Evolutionary conservation across 208 protist species (phyloP).

Genomic region (Acanthamoeba polyphaga): DNA sequence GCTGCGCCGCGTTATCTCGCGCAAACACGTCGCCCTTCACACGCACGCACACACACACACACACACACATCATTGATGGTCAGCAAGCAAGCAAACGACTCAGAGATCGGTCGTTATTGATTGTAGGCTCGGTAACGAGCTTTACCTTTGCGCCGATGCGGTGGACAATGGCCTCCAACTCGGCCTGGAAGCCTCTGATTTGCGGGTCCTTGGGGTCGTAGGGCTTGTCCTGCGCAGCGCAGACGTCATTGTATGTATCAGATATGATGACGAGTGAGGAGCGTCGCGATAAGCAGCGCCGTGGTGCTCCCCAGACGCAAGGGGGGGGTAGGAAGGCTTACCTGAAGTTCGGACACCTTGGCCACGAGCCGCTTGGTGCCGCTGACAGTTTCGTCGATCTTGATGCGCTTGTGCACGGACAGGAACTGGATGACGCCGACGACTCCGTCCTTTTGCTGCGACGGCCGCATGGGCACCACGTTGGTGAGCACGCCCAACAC

Average conservation of each 20-base stretch:
- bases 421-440: conserved; percentile 64
- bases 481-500: conserved; percentile 61
- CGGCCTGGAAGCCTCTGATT: conserved; percentile 43
- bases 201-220: conserved; percentile 45
- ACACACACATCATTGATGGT: too few relatives aligned
- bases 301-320: not conserved
- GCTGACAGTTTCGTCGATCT: conserved; percentile 11
- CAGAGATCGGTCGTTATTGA: too few relatives aligned
- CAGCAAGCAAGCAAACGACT: too few relatives aligned
- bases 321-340: not conserved
- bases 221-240: conserved; percentile 48
- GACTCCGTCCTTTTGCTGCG: conserved; percentile 52
- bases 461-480: not conserved
- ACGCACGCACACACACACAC: too few relatives aligned
- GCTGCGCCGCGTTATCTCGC: conserved; percentile 49
- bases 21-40: conserved; percentile 60
- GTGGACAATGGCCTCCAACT: conserved; percentile 62
- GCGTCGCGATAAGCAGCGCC: not conserved
- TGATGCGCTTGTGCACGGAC: conserved; percentile 60
- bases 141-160: conserved; percentile 27
- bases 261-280: too few relatives aligned
- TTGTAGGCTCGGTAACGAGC: too few relatives aligned
- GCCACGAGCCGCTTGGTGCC: conserved; percentile 29
- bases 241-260: too few relatives aligned
- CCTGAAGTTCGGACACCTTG: conserved; percentile 46